Evolutionary conservation across 257 asterid species (phyloP).

Genomic region (Nicotiana noctiflora): DNA sequence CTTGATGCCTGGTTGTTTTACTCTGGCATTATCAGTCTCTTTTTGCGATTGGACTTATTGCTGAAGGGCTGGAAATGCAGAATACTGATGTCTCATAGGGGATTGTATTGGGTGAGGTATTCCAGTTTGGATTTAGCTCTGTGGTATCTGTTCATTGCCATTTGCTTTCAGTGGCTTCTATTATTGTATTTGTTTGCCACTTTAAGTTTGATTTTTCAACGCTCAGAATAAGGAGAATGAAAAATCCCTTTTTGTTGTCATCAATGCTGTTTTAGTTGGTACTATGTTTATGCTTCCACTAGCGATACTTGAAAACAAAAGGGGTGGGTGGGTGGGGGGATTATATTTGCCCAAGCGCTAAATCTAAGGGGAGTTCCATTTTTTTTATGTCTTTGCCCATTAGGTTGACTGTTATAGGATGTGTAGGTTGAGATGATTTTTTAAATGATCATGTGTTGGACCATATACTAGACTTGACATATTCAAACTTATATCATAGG

Average conservation of each 20-base stretch:
- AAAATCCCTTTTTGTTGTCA: not conserved
- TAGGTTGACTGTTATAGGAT: not conserved
- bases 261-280: not conserved
- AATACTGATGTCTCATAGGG: not conserved
- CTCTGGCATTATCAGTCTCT: not conserved
- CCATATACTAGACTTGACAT: not conserved
- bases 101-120: not conserved
- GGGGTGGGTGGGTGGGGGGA: not conserved
- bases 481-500: slow-evolving; percentile 29
- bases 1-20: not conserved
- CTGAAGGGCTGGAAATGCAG: not conserved
- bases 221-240: not conserved
- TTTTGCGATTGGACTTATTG: not conserved
- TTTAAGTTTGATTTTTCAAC: not conserved
- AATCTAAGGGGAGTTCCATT: too few species aligned
- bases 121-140: not conserved
- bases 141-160: not conserved
- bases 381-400: too few species aligned
- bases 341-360: too few species aligned
- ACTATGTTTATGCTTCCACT: not conserved
- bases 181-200: not conserved
- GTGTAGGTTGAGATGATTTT: not conserved
- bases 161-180: not conserved
- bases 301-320: not conserved
- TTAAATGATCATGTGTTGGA: not conserved